A percentile compares a stretch with the other conserved stretches of the same genome.
Evolutionary conservation across 148 eudicot genomes (phyloP).

Genomic region (Chenopodium formosanum): DNA sequence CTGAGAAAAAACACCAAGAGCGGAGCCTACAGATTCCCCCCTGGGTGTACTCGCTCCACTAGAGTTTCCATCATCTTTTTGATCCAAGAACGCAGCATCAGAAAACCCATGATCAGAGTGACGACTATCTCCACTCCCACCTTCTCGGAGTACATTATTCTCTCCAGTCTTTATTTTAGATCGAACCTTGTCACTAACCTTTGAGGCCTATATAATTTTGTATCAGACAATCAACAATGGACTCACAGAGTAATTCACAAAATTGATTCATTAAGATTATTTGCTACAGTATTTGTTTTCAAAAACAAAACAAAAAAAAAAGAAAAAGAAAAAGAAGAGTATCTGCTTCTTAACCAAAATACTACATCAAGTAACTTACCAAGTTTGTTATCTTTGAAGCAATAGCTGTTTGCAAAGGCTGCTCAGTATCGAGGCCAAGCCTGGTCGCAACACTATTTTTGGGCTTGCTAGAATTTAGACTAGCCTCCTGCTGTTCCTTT

Average conservation of each 20-base stretch:
- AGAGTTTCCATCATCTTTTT: conserved; percentile 72
- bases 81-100: conserved; percentile 50
- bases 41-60: conserved; percentile 87
- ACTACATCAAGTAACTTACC: conserved; percentile 46
- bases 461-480: conserved; percentile 37
- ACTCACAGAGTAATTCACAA: conserved; percentile 12
- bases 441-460: conserved; percentile 50
- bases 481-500: conserved; percentile 33
- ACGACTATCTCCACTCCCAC: conserved; percentile 74
- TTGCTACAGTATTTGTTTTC: too few relatives aligned
- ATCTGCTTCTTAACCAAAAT: conserved; percentile 28
- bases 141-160: conserved; percentile 46
- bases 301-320: too few relatives aligned
- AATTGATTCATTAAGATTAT: conserved; percentile 15
- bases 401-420: conserved; percentile 83
- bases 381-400: conserved; percentile 82
- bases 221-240: conserved; percentile 35
- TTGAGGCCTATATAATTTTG: conserved; percentile 68
- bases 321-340: too few relatives aligned
- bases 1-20: conserved; percentile 55
- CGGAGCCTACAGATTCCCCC: conserved; percentile 56
- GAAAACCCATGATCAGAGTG: conserved; percentile 57
- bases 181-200: conserved; percentile 89
- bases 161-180: conserved; percentile 76
- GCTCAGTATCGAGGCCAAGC: conserved; percentile 90